Conservation (phyloP, 2,329 filamentous ascomycete species). For the Teratosphaeriaceae sp. region DNA sequence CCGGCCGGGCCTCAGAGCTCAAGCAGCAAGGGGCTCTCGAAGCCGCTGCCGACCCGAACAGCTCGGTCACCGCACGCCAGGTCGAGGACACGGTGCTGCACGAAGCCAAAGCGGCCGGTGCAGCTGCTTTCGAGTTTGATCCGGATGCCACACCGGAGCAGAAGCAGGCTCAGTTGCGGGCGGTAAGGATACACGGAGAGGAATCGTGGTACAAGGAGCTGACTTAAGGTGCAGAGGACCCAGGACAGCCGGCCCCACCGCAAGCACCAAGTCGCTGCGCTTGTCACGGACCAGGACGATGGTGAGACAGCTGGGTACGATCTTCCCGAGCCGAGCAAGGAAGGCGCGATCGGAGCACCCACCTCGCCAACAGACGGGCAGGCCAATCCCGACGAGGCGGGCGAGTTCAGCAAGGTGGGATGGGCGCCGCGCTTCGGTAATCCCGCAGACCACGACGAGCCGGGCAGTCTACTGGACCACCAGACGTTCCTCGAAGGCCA, state of each 20-base stretch:
- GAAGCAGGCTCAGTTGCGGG: constrained; percentile 72
- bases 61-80: constrained; percentile 58
- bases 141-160: constrained; percentile 75
- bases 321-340: constrained; percentile 67
- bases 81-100: constrained; percentile 68
- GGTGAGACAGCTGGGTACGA: constrained; percentile 64
- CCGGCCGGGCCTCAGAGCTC: constrained; percentile 50
- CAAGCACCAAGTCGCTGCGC: constrained; percentile 57
- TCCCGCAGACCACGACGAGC: constrained; percentile 47
- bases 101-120: constrained; percentile 72
- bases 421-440: constrained; percentile 85
- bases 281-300: constrained; percentile 75
- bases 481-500: constrained; percentile 79
- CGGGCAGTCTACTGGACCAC: constrained; percentile 71
- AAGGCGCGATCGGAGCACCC: constrained; percentile 53
- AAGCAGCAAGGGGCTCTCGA: constrained; percentile 77
- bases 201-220: constrained; percentile 6
- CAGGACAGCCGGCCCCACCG: constrained; percentile 27
- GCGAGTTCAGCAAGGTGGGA: constrained; percentile 55
- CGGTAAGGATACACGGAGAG: background rate
- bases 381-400: constrained; percentile 47
- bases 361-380: constrained; percentile 47
- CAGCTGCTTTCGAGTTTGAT: constrained; percentile 77
- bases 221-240: constrained; percentile 15
- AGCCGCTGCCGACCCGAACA: constrained; percentile 66